Conservation (phyloP, 75 land plant genomes). For the Isoetes taiwanensis region DNA sequence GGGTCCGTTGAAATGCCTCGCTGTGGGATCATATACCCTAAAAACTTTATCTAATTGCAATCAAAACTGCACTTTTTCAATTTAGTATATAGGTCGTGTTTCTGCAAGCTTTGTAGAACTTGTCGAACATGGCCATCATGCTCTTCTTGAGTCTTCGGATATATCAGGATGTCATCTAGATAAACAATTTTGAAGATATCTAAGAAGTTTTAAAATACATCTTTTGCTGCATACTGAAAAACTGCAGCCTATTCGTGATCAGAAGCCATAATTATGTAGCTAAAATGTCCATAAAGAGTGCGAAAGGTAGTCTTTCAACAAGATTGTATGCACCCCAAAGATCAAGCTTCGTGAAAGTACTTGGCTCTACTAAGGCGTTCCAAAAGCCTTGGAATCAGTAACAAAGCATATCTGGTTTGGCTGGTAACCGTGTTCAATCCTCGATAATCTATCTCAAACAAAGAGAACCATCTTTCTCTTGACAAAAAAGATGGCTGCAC, state of each 20-base stretch:
- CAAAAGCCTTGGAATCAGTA: conserved; percentile 9
- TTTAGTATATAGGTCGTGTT: too few species aligned
- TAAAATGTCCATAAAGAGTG: neutral
- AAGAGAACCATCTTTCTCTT: conserved; percentile 19
- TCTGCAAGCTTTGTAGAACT: too few species aligned
- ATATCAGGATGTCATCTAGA: too few species aligned
- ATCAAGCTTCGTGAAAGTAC: conserved; percentile 7
- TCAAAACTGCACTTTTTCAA: too few species aligned
- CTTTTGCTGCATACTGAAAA: conserved; percentile 8
- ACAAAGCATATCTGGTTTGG: conserved; percentile 5
- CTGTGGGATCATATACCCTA: too few species aligned
- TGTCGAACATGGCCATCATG: too few species aligned
- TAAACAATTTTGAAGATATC: too few species aligned
- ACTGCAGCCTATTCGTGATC: neutral
- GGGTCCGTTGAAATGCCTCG: too few species aligned
- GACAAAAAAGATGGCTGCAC: conserved; percentile 19
- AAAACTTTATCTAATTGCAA: too few species aligned
- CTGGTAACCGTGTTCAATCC: conserved; percentile 9
- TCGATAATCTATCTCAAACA: conserved; percentile 12
- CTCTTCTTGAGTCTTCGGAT: too few species aligned
- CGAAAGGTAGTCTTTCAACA: conserved; percentile 1
- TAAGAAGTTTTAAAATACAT: conserved; percentile 10
- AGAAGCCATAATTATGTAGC: conserved; percentile 7
- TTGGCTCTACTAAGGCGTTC: conserved; percentile 3
- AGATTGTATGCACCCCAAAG: conserved; percentile 6